A percentile compares a stretch with the other conserved stretches of the same genome.
Conservation (phyloP, 306 rosid genomes). For the Citrullus mucosospermus region DNA sequence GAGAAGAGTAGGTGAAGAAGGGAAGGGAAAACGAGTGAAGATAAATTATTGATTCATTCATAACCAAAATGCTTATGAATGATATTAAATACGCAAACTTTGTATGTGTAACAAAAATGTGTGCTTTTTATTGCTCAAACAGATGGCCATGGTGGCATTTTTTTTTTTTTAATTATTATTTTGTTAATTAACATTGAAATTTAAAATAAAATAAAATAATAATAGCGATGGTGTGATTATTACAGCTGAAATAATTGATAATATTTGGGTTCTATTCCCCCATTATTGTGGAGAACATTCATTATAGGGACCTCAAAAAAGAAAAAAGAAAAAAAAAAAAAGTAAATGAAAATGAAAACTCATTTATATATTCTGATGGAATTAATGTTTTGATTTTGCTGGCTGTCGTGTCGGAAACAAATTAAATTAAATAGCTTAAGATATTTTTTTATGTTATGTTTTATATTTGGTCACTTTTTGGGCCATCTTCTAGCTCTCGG, state of each 20-base stretch:
- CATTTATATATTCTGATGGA: neutral
- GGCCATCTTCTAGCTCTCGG: neutral
- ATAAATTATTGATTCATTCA: neutral
- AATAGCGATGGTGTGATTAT: too few species aligned
- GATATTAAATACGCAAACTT: neutral
- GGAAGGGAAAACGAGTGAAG: neutral
- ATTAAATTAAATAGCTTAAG: too few species aligned
- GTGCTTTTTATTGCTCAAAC: neutral
- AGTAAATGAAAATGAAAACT: neutral
- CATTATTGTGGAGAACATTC: neutral
- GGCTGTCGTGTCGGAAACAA: neutral
- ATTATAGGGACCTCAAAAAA: too few species aligned
- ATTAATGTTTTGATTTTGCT: neutral
- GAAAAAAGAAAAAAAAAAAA: too few species aligned
- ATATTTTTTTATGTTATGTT: too few species aligned
- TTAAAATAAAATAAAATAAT: too few species aligned
- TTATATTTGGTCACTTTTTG: neutral
- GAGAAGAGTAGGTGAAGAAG: neutral
- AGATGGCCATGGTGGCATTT: neutral
- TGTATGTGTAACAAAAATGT: neutral
- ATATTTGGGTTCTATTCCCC: neutral
- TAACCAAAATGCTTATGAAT: neutral
- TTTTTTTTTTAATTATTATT: too few species aligned
- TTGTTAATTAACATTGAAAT: too few species aligned
- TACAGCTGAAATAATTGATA: neutral